These are phyloP conservation scores for Neohortaea acidophila DNA, from an alignment of 495 filamentous ascomycete species.

Conservation along the genomic window DNA sequence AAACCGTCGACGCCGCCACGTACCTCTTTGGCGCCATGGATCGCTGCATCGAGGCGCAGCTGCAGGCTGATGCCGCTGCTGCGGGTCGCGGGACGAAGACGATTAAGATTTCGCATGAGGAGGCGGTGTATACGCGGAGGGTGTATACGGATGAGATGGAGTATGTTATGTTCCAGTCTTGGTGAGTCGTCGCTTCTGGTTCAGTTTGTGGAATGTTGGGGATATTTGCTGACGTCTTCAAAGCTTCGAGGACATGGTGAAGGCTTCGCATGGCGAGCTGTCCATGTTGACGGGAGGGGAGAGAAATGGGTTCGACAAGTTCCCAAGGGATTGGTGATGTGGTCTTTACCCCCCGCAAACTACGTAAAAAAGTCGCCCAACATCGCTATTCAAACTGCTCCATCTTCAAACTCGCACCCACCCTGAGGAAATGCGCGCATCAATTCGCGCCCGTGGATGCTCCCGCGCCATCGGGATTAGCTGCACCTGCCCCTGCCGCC, in stretches of 20 bases:
- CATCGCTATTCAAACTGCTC: too few species aligned
- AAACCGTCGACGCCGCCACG: slow-evolving; percentile 33
- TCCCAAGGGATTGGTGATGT: slow-evolving; percentile 11
- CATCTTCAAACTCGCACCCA: too few species aligned
- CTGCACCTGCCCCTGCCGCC: too few species aligned
- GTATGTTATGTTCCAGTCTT: slow-evolving; percentile 16
- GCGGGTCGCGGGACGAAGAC: slow-evolving; percentile 46
- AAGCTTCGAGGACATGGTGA: slow-evolving; percentile 13
- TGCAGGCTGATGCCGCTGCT: slow-evolving; percentile 61
- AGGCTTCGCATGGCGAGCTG: slow-evolving; percentile 9
- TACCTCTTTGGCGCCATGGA: slow-evolving; percentile 64
- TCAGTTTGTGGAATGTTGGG: neutral
- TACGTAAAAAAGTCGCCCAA: too few species aligned
- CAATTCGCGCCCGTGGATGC: too few species aligned
- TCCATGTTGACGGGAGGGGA: slow-evolving; percentile 13
- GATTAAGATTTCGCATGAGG: slow-evolving; percentile 52
- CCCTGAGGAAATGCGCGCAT: too few species aligned
- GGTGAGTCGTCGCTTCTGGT: slow-evolving; percentile 3
- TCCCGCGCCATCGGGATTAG: too few species aligned
- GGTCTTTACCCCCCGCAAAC: too few species aligned
- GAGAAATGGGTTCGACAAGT: slow-evolving; percentile 10
- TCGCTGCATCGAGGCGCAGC: slow-evolving; percentile 57
- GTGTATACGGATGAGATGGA: slow-evolving; percentile 18
- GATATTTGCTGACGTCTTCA: neutral
- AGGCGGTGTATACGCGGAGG: slow-evolving; percentile 44